Evolutionary conservation across 371 early-diverging fungal species (phyloP).

Genomic region (Saksenaea oblongispora): DNA sequence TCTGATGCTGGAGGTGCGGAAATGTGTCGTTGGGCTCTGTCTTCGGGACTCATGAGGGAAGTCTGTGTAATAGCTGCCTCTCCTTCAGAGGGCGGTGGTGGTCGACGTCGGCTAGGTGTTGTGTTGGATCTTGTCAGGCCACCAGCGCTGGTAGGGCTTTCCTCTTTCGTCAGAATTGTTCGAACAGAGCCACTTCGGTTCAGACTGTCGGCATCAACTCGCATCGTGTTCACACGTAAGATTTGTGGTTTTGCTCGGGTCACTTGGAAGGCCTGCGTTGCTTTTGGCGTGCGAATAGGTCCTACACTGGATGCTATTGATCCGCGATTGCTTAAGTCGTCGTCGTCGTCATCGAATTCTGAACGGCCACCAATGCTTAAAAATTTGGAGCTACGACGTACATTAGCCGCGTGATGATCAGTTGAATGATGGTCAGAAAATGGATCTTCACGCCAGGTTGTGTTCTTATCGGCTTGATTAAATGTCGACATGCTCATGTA

Average conservation of each 20-base stretch:
- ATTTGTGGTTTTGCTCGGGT: constrained; percentile 46
- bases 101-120: constrained; percentile 7
- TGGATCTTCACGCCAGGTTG: not conserved
- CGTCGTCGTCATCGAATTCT: constrained; percentile 14
- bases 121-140: constrained; percentile 17
- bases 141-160: not conserved
- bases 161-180: constrained; percentile 22
- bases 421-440: not conserved
- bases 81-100: not conserved
- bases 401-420: not conserved
- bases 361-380: not conserved
- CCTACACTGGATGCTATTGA: constrained; percentile 29
- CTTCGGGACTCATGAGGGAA: not conserved
- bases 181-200: constrained; percentile 36
- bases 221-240: constrained; percentile 49
- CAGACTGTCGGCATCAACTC: constrained; percentile 15
- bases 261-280: constrained; percentile 42
- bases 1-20: constrained; percentile 13
- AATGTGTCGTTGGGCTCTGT: not conserved
- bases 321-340: constrained; percentile 16
- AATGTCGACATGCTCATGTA: constrained; percentile 3
- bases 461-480: not conserved
- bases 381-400: not conserved
- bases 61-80: not conserved
- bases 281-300: constrained; percentile 14